Base-by-base conservation (phyloP, 2,329 filamentous ascomycete species). In the Cercospora sesami region DNA sequence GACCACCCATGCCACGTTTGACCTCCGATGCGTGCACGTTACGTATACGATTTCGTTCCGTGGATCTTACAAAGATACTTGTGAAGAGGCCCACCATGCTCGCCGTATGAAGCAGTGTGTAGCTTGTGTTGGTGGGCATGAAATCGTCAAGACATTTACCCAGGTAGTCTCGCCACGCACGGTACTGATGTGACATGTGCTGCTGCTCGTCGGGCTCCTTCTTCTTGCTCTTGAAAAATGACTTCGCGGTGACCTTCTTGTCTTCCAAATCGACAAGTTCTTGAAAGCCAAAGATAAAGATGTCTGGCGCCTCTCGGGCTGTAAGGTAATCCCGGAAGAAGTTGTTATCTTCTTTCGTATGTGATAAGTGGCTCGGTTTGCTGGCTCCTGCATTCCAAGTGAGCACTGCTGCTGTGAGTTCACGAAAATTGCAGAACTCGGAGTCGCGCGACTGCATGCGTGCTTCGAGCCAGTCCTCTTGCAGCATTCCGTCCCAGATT, bases 311-410 rank as follows among this genome's bases (percentile, higher is more conserved):
- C 45, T 90, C 86, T 69, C 91, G 89, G n/a, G 86, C 87, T 71
- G 90, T 87, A 28, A 99, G 83, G 16, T 96, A 85, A 66, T 94
- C 88, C 71, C 89, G 88, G 75, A 98, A 91, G 78, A 98, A 98
- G 53, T 85, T 84, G 10, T 87, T 86, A 75, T 96, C 92, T 63
- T 86, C 82, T 31, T 87, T 85, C 1, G 88, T 87, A 70, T 91
- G 88, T 64, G 91, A 87, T 36, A 98, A 83, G 75, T 90, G 91
- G 67, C 89, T 89, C 0, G 95, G 95, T n/a, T 95, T 97, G 16
- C 91, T 90, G n/a, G 95, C 95, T 1, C 95, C 95, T 1, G 94
- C 94, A 78, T 99, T 99, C 95, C 95, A 99, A 0, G 94, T 97
- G 83, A 98, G 86, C 28, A 97, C 87, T 42, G 93, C 83, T 12